Base-by-base conservation (phyloP, 176 grass and related monocot species). In the Zoysia pacifica region DNA sequence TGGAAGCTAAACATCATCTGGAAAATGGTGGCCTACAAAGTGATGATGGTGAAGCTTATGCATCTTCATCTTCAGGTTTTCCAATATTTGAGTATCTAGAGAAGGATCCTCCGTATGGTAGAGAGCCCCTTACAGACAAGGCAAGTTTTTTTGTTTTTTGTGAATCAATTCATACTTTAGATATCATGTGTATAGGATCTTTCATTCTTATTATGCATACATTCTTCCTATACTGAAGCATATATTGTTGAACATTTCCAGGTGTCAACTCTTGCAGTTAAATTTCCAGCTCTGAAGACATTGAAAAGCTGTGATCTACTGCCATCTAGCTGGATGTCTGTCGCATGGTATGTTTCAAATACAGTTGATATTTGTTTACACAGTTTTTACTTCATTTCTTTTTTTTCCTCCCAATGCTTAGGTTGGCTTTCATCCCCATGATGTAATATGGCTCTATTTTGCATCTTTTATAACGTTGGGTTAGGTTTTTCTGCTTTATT, bases 101-200 rank as follows among this genome's bases (percentile, higher is more conserved):
- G 86, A 83, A 76, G 81, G 90, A 96, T 76, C 59, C 90, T 43
- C 97, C 97, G 7, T 93, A 90, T 89, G 83, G 86, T 48, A 91
- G 97, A 88, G 97, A 96, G 67, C 97, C 97, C 62, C 88, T 99
- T 66, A 84, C 97, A 80, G 89, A 96, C 82, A 99, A 99, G 89
- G 97, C 61, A 86, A 82, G 82, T 73, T 65, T 70, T 28, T 28
- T 28, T 28, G 28, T 28, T 28, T 28, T 51, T 77, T 0, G 0
- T 81, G 18, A 65, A 74, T 46, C 11, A 15, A 80, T 74, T 56
- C 12, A 75, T 86, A 73, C 53, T 73, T 58, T 15, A 78, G 41
- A 78, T 35, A 0, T 16, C 39, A 5, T 87, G 36, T 85, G 28
- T 59, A 69, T 20, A 53, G 10, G 83, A 83, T 65, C 68, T 87